Evolutionary conservation across 176 grass and related monocot genomes (phyloP), one percentile per base, ranked within the genome.

Genomic region (Lolium perenne): DNA sequence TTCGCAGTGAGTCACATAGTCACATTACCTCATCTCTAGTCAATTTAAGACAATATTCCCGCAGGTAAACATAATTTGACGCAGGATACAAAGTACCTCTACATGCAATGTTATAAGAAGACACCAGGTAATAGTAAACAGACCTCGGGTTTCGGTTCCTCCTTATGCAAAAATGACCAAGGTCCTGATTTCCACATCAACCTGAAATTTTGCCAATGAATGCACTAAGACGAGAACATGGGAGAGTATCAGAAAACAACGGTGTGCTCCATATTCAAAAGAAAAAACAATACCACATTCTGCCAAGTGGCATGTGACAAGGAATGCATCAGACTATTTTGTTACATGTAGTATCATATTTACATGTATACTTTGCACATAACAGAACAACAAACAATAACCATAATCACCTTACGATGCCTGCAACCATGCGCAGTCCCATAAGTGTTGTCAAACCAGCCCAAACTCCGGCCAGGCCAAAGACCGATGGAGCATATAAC

Each of bases 391-490:
- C 0, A 68, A 82, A 83, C 21, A 86, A 48, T 26, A 77, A 79
- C 26, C 18, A 50, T 65, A 83, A 55, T 86, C 66, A 95, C 93
- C 96, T 98, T 46, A 95, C 64, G 74, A 94, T 78, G 84, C 92
- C 96, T 72, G 92, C 92, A 23, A 48, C 43, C 86, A 93, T 95
- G 53, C 93, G 83, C 86, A 98, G 86, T 40, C 90, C 89, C 96
- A 98, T 98, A 40, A 95, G 93, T 71, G 93, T 94, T 35, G 93
- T 98, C 82, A 98, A 94, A 20, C 96, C 96, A 80, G 78, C 90
- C 96, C 96, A 98, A 83, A 98, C 91, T 86, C 93, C 96, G 29
- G 91, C 69, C 86, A 98, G 84, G 79, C 96, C 96, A 91, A 89
- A 94, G 11, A 89, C 71, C 47, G 82, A 86, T 49, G 96, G 93